Percentiles rank a stretch among this genome's conserved stretches.
phyloP scores from a whole-genome alignment of 2,329 filamentous ascomycete genomes.

The Botrytis aclada region DNA sequence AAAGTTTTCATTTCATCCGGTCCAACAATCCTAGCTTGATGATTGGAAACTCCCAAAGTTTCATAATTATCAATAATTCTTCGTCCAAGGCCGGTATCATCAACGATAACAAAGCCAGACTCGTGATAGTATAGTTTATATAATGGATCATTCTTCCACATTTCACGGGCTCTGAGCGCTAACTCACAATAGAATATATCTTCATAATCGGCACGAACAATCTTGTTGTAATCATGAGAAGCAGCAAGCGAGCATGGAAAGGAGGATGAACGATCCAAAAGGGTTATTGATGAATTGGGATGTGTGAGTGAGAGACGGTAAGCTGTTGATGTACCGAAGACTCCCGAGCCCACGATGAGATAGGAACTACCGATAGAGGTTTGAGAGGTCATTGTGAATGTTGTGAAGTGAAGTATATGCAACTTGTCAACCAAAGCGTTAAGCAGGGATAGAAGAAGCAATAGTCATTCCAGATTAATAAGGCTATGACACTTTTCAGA shows the following conservation, averaged over 20 bases:
- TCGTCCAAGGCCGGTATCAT: conserved; percentile 45
- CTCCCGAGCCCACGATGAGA: conserved; percentile 51
- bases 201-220: conserved; percentile 57
- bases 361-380: conserved; percentile 22
- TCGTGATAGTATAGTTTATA: conserved; percentile 48
- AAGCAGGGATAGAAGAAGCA: neutral
- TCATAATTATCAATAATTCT: conserved; percentile 47
- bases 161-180: conserved; percentile 47
- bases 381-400: conserved; percentile 5
- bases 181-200: conserved; percentile 50
- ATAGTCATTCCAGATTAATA: neutral
- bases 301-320: conserved; percentile 46
- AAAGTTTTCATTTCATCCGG: conserved; percentile 41
- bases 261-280: conserved; percentile 43
- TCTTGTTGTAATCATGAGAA: conserved; percentile 60
- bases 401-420: neutral
- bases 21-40: conserved; percentile 43
- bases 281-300: conserved; percentile 41
- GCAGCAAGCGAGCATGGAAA: conserved; percentile 45
- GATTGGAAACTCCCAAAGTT: conserved; percentile 37
- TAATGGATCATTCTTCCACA: conserved; percentile 48
- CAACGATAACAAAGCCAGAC: conserved; percentile 49
- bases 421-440: neutral
- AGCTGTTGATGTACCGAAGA: conserved; percentile 51
- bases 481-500: neutral